Evolutionary conservation across 73 alveolate genomes (phyloP).

Genomic region (Paraurostyla sp.): DNA sequence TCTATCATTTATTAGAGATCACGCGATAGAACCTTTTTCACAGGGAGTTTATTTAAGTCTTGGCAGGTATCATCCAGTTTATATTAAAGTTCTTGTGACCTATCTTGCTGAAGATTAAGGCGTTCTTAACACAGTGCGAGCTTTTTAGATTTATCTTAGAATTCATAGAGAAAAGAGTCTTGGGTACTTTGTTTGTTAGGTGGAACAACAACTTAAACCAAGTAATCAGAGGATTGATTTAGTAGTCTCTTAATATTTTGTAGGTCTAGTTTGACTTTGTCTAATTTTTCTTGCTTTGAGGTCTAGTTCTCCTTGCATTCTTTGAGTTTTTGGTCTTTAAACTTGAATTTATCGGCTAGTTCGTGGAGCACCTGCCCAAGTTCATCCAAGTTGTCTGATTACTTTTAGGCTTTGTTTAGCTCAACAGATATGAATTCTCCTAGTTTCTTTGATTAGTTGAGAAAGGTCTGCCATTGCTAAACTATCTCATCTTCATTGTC

Average conservation of each 20-base stretch:
- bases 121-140: too few species aligned
- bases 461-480: background rate
- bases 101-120: background rate
- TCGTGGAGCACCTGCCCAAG: background rate
- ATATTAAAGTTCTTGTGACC: background rate
- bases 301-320: slow-evolving; percentile 6
- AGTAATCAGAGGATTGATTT: background rate
- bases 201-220: background rate
- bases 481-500: background rate
- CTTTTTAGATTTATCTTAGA: background rate
- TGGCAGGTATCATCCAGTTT: background rate
- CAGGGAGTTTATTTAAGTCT: background rate
- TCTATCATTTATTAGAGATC: background rate
- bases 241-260: background rate
- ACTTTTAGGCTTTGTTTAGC: background rate
- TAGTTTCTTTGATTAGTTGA: background rate
- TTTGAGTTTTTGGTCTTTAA: background rate
- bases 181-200: background rate
- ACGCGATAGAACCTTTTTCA: background rate
- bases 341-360: background rate
- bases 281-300: background rate
- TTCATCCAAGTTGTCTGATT: background rate
- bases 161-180: background rate
- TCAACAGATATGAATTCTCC: background rate
- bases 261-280: background rate